phyloP scores from a whole-genome alignment of 805 yeast species.

The Blastobotrys mokoenaii region DNA sequence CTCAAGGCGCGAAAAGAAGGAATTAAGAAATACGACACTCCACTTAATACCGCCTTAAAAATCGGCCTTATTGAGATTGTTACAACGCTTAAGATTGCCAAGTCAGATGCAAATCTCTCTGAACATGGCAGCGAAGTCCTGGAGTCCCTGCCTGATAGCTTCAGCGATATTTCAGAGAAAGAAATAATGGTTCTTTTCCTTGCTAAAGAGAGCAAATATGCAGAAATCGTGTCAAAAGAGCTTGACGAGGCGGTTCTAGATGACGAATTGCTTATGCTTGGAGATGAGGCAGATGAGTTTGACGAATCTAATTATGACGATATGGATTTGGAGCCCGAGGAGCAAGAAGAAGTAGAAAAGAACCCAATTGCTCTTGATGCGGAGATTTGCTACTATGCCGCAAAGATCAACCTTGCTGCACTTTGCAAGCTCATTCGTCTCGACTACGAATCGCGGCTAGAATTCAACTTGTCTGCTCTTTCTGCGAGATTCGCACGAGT shows the following conservation, averaged over 20 bases:
- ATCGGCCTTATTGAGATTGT: slow-evolving; percentile 16
- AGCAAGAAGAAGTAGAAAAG: slow-evolving; percentile 11
- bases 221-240: slow-evolving; percentile 15
- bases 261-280: background rate
- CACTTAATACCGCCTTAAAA: slow-evolving; percentile 2
- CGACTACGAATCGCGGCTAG: slow-evolving; percentile 27
- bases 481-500: slow-evolving; percentile 10
- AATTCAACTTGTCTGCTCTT: slow-evolving; percentile 26
- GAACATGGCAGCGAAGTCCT: slow-evolving; percentile 16
- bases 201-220: slow-evolving; percentile 40
- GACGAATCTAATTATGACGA: slow-evolving; percentile 4
- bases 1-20: background rate
- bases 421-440: slow-evolving; percentile 29
- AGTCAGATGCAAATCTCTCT: slow-evolving; percentile 20
- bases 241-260: slow-evolving; percentile 9
- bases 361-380: slow-evolving; percentile 25
- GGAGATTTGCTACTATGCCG: slow-evolving; percentile 35
- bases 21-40: background rate
- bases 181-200: slow-evolving; percentile 37
- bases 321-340: slow-evolving; percentile 28
- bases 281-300: background rate
- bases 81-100: slow-evolving; percentile 21
- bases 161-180: slow-evolving; percentile 11
- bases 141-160: slow-evolving; percentile 14
- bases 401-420: slow-evolving; percentile 33